Conservation (phyloP, 352 stramenopile genomes). For the Globisporangium apiculatum region DNA sequence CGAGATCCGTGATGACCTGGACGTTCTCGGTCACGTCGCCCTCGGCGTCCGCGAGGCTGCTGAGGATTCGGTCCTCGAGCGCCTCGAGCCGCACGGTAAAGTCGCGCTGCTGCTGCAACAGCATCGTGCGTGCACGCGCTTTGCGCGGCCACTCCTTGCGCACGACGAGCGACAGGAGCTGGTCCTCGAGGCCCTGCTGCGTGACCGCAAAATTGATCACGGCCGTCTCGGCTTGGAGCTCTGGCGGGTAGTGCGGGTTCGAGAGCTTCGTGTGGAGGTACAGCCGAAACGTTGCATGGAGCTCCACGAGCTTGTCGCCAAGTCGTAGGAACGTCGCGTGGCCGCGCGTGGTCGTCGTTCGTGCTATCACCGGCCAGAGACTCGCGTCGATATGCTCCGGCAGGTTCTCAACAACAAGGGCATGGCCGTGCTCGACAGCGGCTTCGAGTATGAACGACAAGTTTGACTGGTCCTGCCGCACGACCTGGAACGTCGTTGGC, state of each 20-base stretch:
- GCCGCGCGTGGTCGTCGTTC: conserved; percentile 63
- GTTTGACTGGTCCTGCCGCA: conserved; percentile 79
- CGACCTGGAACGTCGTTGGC: conserved; percentile 57
- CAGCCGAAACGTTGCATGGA: conserved; percentile 73
- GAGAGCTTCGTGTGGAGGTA: conserved; percentile 91
- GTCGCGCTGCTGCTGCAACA: conserved; percentile 87
- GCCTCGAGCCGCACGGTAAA: conserved; percentile 86
- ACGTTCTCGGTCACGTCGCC: conserved; percentile 93
- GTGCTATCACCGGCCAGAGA: conserved; percentile 79
- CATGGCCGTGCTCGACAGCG: conserved; percentile 70
- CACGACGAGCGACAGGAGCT: conserved; percentile 83
- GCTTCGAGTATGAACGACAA: conserved; percentile 64
- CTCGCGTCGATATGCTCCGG: conserved; percentile 80
- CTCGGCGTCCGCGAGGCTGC: conserved; percentile 73
- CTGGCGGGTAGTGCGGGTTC: conserved; percentile 90
- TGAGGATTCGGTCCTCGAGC: conserved; percentile 88
- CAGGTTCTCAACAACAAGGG: conserved; percentile 89
- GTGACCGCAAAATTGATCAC: conserved; percentile 92
- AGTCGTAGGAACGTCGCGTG: conserved; percentile 76
- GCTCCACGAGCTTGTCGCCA: conserved; percentile 84
- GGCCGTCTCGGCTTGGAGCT: conserved; percentile 88
- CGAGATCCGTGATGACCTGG: conserved; percentile 91
- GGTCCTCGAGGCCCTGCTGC: conserved; percentile 84
- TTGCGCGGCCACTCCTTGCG: conserved; percentile 89
- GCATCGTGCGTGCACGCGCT: conserved; percentile 56